phyloP scores from a whole-genome alignment of 2,329 filamentous ascomycete species.

The Tolypocladium tropicale region DNA sequence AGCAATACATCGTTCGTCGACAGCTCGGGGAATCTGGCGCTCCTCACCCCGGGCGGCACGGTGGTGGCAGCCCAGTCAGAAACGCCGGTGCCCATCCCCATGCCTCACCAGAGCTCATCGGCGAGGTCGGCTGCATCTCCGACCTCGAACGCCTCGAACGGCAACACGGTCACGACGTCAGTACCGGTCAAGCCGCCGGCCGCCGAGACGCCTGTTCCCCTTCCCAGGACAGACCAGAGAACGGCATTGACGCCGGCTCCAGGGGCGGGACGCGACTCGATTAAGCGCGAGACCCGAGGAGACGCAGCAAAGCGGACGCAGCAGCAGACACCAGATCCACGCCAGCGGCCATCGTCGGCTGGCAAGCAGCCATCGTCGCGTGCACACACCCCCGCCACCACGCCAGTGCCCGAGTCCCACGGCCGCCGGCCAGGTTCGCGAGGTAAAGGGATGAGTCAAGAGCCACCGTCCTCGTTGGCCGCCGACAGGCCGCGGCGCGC shows the following conservation, averaged over 20 bases:
- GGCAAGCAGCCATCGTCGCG: conserved; percentile 22
- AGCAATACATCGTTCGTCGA: conserved; percentile 17
- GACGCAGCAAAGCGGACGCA: conserved; percentile 32
- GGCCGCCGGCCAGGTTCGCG: conserved; percentile 39
- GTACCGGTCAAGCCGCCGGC: conserved; percentile 20
- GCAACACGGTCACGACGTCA: conserved; percentile 13
- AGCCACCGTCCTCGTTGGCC: conserved; percentile 37
- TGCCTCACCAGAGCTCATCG: conserved; percentile 18
- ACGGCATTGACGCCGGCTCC: conserved; percentile 21
- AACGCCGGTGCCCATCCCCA: conserved; percentile 31
- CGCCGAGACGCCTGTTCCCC: conserved; percentile 25
- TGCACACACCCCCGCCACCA: conserved; percentile 22
- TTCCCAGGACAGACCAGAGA: conserved; percentile 21
- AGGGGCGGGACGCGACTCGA: conserved; percentile 14
- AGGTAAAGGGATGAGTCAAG: conserved; percentile 41
- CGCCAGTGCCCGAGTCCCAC: conserved; percentile 22
- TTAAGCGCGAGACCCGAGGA: conserved; percentile 35
- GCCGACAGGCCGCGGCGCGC: conserved; percentile 43
- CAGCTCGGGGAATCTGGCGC: conserved; percentile 8
- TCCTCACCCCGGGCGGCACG: conserved; percentile 2
- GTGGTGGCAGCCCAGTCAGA: conserved; percentile 20
- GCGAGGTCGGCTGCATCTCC: conserved; percentile 21
- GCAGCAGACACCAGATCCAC: conserved; percentile 13
- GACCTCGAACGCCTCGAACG: conserved; percentile 12
- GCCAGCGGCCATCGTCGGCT: conserved; percentile 7